Evolutionary conservation across 2,329 filamentous ascomycete genomes (phyloP).

Genomic region (Paradendryphiella salina): DNA sequence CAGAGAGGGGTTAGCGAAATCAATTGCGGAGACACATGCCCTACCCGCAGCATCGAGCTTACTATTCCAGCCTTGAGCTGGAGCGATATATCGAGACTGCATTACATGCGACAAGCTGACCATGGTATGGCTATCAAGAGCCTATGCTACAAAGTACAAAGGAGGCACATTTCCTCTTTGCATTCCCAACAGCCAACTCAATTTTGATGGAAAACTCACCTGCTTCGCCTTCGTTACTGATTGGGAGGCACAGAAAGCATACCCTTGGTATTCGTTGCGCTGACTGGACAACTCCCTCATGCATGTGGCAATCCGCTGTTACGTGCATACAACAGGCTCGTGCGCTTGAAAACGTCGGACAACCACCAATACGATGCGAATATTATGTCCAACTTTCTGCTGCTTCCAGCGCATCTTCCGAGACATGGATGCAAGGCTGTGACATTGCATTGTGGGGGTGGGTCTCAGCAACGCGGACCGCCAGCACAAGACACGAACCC

Average conservation of each 20-base stretch:
- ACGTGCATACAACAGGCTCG: conserved; percentile 6
- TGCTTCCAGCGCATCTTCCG: neutral
- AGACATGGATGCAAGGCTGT: neutral
- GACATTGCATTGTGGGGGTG: neutral
- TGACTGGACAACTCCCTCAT: neutral
- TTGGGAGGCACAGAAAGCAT: neutral
- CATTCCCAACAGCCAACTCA: too few relatives aligned
- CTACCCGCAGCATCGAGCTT: too few relatives aligned
- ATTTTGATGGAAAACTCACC: neutral
- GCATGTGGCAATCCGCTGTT: conserved; percentile 2
- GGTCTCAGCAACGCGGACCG: neutral
- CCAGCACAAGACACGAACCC: neutral
- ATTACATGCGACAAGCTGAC: too few relatives aligned
- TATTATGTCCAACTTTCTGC: neutral
- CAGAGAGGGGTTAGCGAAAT: too few relatives aligned
- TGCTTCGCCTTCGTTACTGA: neutral
- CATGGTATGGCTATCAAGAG: too few relatives aligned
- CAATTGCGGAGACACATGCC: too few relatives aligned
- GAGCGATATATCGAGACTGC: too few relatives aligned
- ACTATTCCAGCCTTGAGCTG: too few relatives aligned
- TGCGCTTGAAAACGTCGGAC: neutral
- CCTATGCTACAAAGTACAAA: too few relatives aligned
- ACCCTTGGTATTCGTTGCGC: neutral
- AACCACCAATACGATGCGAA: neutral
- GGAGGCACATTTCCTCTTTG: too few relatives aligned